Evolutionary conservation across 2,329 filamentous ascomycete genomes (phyloP).

Genomic region (Fusarium sp.): DNA sequence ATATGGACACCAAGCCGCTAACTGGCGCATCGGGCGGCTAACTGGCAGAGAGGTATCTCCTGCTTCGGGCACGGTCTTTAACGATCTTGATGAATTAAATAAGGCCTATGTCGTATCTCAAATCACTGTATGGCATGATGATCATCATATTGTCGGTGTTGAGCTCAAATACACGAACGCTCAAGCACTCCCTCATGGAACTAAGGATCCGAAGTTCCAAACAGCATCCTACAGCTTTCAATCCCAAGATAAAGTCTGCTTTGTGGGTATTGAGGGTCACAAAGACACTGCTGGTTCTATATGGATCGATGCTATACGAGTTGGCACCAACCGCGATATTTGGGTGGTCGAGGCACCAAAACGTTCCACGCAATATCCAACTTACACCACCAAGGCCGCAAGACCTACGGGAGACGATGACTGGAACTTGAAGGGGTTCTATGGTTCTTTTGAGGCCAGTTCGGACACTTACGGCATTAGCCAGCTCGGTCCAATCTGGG

Average conservation of each 20-base stretch:
- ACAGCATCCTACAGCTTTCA: not conserved
- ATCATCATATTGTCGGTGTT: not conserved
- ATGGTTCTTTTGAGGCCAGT: conserved; percentile 6
- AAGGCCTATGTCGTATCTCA: conserved; percentile 1
- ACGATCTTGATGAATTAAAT: not conserved
- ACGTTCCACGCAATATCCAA: not conserved
- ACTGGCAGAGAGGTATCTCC: not conserved
- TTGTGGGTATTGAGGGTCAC: conserved; percentile 1
- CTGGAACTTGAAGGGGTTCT: conserved; percentile 10
- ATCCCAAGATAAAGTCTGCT: not conserved
- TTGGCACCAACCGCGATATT: not conserved
- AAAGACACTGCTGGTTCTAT: not conserved
- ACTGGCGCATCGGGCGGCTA: conserved; percentile 1
- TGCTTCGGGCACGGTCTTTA: not conserved
- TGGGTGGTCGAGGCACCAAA: not conserved
- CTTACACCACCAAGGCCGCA: not conserved
- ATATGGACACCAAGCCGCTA: not conserved
- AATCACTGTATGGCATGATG: conserved; percentile 8
- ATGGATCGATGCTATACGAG: not conserved
- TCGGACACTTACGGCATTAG: not conserved
- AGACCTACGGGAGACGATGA: not conserved
- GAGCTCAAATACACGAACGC: conserved; percentile 4
- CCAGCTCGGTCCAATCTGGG: not conserved
- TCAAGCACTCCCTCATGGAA: conserved; percentile 5
- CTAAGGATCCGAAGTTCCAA: not conserved